Evolutionary conservation across 306 rosid species (phyloP), one percentile per base, ranked within the genome.

Genomic region (Boehmeria nivea): DNA sequence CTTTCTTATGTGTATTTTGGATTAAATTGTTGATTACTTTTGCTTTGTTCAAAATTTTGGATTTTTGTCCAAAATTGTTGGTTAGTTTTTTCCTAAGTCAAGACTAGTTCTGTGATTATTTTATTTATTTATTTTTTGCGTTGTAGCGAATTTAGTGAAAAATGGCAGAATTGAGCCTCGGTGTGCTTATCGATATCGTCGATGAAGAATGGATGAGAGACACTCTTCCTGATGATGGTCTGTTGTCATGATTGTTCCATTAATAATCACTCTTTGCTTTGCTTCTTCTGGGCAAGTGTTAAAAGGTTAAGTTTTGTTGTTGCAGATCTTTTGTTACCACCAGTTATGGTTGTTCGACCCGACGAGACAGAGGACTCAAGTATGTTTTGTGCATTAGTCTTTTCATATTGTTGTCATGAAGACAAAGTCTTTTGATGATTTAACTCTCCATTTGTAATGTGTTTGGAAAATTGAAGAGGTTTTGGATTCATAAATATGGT

Each of bases 171-270:
- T 25, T 80, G 52, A 83, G 78, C 75, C 43, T 78, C 68, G 83
- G 85, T 38, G 69, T 81, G 66, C 81, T 84, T 15, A 66, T 87
- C 67, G 95, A 87, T 61, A 51, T 84, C 57, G 89, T 87, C 65
- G 96, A 84, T 60, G 96, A 87, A 56, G 96, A 79, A 61, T 87
- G 94, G 96, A 84, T 84, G 94, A 79, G 84, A 75, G 93, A 84
- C 68, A 87, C 94, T 33, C 88, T 87, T 44, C 94, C 94, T 56
- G 72, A 79, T 64, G 96, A 87, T 55, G 96, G 89, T 84, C 74
- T 38, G 1, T 11, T 46, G 40, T n/a, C 12, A 0, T 1, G 43
- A 47, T 12, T 17, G 24, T 55, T 34, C n/a, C 43, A 22, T 49
- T 21, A 51, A 2, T 16, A 51, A 27, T 18, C 28, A 26, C 16